A percentile compares a stretch with the other conserved stretches of the same genome.
phyloP scores from a whole-genome alignment of 768 basidiomycete genomes.

The Agaricus blazei region DNA sequence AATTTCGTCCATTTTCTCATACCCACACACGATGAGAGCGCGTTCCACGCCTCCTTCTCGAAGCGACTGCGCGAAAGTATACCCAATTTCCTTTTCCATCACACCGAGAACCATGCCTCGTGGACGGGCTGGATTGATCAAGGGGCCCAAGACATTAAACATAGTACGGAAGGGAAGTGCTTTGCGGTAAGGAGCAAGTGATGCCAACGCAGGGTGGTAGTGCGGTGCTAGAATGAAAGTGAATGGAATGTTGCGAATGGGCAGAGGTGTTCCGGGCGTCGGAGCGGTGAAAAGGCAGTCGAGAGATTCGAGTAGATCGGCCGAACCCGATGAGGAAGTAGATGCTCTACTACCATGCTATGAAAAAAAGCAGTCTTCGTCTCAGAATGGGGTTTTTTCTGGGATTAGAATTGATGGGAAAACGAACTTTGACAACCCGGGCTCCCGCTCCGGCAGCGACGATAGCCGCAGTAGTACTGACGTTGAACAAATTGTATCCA shows the following conservation, averaged over 20 bases:
- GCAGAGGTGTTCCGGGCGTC: conserved; percentile 47
- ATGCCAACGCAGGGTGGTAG: conserved; percentile 84
- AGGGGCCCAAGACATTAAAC: conserved; percentile 92
- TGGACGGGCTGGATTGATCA: conserved; percentile 88
- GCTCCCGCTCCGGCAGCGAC: conserved; percentile 95
- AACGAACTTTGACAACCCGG: conserved; percentile 81
- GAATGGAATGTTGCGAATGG: conserved; percentile 71
- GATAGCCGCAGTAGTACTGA: conserved; percentile 90
- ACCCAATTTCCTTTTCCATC: conserved; percentile 74
- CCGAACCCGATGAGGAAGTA: conserved; percentile 91
- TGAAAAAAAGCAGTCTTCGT: not conserved
- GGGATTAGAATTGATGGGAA: not conserved
- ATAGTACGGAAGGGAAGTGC: conserved; percentile 91
- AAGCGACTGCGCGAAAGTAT: conserved; percentile 74
- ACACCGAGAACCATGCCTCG: conserved; percentile 90
- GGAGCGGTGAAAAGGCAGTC: conserved; percentile 72
- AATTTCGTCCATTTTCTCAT: conserved; percentile 91
- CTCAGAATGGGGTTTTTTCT: conserved; percentile 2
- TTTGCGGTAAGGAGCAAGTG: conserved; percentile 80
- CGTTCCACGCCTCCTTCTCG: conserved; percentile 69
- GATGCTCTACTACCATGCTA: conserved; percentile 91
- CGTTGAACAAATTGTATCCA: conserved; percentile 94
- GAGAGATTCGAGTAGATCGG: conserved; percentile 84
- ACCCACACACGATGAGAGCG: conserved; percentile 91
- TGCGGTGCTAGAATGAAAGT: conserved; percentile 92